Conservation (phyloP, 257 asterid species). For the Fraxinus pennsylvanica region DNA sequence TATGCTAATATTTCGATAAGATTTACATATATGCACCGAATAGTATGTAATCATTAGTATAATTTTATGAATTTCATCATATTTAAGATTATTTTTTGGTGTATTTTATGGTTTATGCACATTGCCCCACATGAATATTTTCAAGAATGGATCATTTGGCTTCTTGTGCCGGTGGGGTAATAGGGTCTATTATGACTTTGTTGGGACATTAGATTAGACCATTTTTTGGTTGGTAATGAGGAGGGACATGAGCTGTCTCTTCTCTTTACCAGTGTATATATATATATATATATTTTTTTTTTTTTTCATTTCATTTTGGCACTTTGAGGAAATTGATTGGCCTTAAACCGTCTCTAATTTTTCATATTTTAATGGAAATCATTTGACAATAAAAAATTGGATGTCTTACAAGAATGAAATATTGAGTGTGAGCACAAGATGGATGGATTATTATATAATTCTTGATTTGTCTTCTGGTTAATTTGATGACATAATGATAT, state of each 20-base stretch:
- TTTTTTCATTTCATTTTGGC: too few relatives aligned
- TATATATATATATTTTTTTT: too few relatives aligned
- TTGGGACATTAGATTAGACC: conserved; percentile 40
- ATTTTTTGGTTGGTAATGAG: conserved; percentile 18
- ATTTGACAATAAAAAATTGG: conserved; percentile 24
- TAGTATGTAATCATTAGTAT: conserved; percentile 18
- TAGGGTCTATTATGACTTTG: conserved; percentile 39
- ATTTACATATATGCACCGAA: conserved; percentile 16
- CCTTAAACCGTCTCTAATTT: background rate
- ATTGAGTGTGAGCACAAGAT: conserved; percentile 48
- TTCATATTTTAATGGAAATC: conserved; percentile 28
- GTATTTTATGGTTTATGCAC: conserved; percentile 9
- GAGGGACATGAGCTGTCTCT: too few relatives aligned
- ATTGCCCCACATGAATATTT: conserved; percentile 3
- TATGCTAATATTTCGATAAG: background rate
- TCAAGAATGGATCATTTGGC: conserved; percentile 37
- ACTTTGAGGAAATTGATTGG: conserved; percentile 27
- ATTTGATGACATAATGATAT: background rate
- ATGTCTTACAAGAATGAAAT: conserved; percentile 60
- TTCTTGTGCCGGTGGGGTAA: conserved; percentile 39
- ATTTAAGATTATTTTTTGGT: background rate
- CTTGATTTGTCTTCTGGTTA: background rate
- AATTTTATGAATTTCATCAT: conserved; percentile 7
- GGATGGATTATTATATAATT: conserved; percentile 29
- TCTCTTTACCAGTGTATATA: too few relatives aligned